Percentiles rank a stretch among this genome's conserved stretches.
These are phyloP conservation scores for Myrica gale DNA, from an alignment of 306 rosid genomes.

Conservation along the genomic window DNA sequence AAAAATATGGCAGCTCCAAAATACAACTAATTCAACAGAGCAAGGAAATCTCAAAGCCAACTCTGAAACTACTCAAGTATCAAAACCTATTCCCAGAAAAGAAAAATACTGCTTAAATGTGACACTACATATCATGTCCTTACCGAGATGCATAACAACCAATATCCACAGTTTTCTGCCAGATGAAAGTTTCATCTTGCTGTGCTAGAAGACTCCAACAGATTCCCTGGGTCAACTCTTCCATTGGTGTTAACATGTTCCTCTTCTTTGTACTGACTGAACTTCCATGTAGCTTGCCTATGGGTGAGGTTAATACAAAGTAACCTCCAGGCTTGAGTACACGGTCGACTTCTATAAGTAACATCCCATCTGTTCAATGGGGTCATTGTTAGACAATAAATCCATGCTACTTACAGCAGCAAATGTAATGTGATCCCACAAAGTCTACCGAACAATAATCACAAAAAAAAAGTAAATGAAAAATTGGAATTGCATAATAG, in stretches of 20 bases:
- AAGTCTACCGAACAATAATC: slow-evolving; percentile 7
- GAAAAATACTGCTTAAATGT: neutral
- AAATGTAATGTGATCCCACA: neutral
- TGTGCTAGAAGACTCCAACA: slow-evolving; percentile 95
- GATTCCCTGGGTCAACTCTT: slow-evolving; percentile 63
- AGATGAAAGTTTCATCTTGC: slow-evolving; percentile 82
- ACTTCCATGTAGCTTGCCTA: slow-evolving; percentile 60
- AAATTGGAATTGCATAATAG: neutral
- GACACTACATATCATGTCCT: slow-evolving; percentile 25
- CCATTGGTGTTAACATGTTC: slow-evolving; percentile 55
- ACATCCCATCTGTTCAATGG: slow-evolving; percentile 67
- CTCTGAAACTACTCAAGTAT: neutral
- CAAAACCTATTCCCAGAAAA: neutral
- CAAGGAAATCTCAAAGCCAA: slow-evolving; percentile 33
- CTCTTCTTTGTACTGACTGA: slow-evolving; percentile 53
- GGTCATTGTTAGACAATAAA: slow-evolving; percentile 26
- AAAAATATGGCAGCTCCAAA: slow-evolving; percentile 13
- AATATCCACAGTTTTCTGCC: slow-evolving; percentile 85
- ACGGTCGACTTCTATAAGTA: slow-evolving; percentile 89
- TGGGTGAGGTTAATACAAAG: slow-evolving; percentile 84
- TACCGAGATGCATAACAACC: slow-evolving; percentile 80
- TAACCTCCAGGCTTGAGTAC: slow-evolving; percentile 98
- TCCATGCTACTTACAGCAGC: slow-evolving; percentile 10
- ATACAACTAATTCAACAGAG: slow-evolving; percentile 26
- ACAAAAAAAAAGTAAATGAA: neutral